These are phyloP conservation scores for Fomitopsis betulina DNA, from an alignment of 1,284 basidiomycete species.

Conservation along the genomic window DNA sequence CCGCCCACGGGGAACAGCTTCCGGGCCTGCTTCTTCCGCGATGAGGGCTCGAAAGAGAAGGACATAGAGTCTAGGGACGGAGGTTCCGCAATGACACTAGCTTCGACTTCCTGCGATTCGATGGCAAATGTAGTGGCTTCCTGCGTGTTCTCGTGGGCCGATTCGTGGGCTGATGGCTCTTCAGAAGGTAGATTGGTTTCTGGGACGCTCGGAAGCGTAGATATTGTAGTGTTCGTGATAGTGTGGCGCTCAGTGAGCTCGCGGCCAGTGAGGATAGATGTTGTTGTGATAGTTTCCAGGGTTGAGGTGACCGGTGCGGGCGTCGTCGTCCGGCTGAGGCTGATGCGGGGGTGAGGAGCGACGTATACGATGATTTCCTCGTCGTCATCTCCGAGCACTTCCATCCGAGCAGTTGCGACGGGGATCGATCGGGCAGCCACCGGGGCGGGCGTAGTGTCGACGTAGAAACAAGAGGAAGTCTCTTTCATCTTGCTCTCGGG, in stretches of 20 bases:
- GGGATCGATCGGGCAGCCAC: neutral
- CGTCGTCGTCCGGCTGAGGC: slow-evolving; percentile 11
- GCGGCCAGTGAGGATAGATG: slow-evolving; percentile 29
- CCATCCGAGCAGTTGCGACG: slow-evolving; percentile 10
- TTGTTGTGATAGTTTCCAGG: slow-evolving; percentile 12
- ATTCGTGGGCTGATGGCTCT: neutral
- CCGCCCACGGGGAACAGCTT: slow-evolving; percentile 20
- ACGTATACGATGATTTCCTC: slow-evolving; percentile 39
- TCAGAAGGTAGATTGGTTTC: neutral
- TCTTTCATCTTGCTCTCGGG: slow-evolving; percentile 29
- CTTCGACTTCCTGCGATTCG: neutral
- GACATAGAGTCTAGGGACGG: slow-evolving; percentile 15
- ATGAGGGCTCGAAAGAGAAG: slow-evolving; percentile 14
- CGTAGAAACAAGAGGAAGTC: slow-evolving; percentile 34
- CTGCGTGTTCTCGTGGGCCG: neutral
- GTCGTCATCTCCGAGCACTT: slow-evolving; percentile 26
- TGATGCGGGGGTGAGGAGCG: slow-evolving; percentile 33
- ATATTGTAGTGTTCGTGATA: too few relatives aligned
- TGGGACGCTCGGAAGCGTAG: neutral
- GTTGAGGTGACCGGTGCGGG: neutral
- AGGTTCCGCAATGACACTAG: slow-evolving; percentile 2
- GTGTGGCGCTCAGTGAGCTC: neutral
- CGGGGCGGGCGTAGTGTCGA: slow-evolving; percentile 25
- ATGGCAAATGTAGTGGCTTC: slow-evolving; percentile 4
- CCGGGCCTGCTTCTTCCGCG: slow-evolving; percentile 13